Conservation (phyloP, 805 yeast genomes). For the Candida qinlingensis region DNA sequence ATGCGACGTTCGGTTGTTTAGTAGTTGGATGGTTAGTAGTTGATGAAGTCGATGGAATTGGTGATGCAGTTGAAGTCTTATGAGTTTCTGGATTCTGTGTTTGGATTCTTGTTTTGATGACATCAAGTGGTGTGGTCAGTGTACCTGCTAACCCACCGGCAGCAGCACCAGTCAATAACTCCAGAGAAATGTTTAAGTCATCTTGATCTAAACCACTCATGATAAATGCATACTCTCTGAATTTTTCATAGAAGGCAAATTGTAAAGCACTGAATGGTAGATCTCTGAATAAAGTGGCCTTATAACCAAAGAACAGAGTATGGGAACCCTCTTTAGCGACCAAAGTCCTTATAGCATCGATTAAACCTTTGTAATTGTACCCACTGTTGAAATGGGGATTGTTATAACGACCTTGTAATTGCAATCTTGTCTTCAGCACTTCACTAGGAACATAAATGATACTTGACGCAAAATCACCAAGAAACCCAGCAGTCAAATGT, state of each 20-base stretch:
- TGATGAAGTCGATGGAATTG: slow-evolving; percentile 7
- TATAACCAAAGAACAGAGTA: slow-evolving; percentile 85
- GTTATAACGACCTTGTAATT: slow-evolving; percentile 83
- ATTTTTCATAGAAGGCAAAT: slow-evolving; percentile 89
- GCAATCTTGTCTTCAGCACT: slow-evolving; percentile 88
- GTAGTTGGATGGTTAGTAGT: slow-evolving; percentile 11
- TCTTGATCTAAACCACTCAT: slow-evolving; percentile 27
- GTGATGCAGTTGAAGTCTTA: slow-evolving; percentile 1
- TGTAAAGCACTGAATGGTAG: slow-evolving; percentile 95
- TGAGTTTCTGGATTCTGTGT: slow-evolving; percentile 53
- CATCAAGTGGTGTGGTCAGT: slow-evolving; percentile 87
- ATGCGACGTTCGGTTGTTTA: slow-evolving; percentile 2
- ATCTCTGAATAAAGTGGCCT: slow-evolving; percentile 89
- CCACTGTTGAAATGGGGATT: slow-evolving; percentile 77
- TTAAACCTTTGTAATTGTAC: slow-evolving; percentile 75
- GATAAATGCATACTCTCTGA: slow-evolving; percentile 54
- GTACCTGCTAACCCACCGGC: slow-evolving; percentile 94
- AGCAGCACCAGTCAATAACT: slow-evolving; percentile 84
- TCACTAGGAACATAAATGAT: slow-evolving; percentile 92
- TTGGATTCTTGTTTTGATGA: slow-evolving; percentile 87
- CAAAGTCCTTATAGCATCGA: slow-evolving; percentile 66
- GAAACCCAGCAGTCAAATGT: slow-evolving; percentile 78
- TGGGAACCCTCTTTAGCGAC: slow-evolving; percentile 63
- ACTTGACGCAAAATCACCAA: slow-evolving; percentile 91
- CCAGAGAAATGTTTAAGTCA: slow-evolving; percentile 53